phyloP scores from a whole-genome alignment of 169 alveolate genomes.

The Plasmodium falciparum region DNA sequence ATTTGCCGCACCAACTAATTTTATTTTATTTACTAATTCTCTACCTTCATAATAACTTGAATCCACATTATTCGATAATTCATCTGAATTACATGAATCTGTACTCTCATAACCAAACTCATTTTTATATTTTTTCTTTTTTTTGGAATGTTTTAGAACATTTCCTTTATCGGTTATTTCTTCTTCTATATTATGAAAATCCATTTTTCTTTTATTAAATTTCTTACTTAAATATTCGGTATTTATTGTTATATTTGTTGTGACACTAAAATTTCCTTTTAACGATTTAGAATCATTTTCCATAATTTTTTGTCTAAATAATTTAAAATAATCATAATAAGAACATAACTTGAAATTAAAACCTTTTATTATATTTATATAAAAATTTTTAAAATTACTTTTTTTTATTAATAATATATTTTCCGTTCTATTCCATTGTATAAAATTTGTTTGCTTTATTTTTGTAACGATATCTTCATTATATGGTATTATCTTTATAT shows the following conservation, averaged over 20 bases:
- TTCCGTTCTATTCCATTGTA: constrained; percentile 59
- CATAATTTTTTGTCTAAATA: constrained; percentile 20
- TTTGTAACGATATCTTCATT: constrained; percentile 40
- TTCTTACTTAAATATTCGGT: neutral
- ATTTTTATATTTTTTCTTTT: neutral
- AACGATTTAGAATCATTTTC: constrained; percentile 5
- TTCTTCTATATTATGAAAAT: neutral
- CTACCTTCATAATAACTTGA: constrained; percentile 74
- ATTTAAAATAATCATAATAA: constrained; percentile 44
- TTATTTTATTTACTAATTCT: constrained; percentile 58
- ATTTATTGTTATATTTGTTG: neutral
- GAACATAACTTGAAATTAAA: constrained; percentile 54
- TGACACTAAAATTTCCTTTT: neutral
- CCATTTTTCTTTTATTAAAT: constrained; percentile 31
- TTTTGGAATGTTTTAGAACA: neutral
- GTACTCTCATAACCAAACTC: constrained; percentile 33
- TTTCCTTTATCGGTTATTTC: neutral
- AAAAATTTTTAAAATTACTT: constrained; percentile 36
- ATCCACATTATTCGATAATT: constrained; percentile 50
- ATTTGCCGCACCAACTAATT: constrained; percentile 65
- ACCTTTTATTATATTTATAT: constrained; percentile 25
- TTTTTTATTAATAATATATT: constrained; percentile 47
- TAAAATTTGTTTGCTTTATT: constrained; percentile 37
- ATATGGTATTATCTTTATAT: constrained; percentile 52
- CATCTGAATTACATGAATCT: constrained; percentile 62